Percentiles rank a stretch among this genome's conserved stretches.
phyloP scores from a whole-genome alignment of 148 eudicot species.

The Beta vulgaris region DNA sequence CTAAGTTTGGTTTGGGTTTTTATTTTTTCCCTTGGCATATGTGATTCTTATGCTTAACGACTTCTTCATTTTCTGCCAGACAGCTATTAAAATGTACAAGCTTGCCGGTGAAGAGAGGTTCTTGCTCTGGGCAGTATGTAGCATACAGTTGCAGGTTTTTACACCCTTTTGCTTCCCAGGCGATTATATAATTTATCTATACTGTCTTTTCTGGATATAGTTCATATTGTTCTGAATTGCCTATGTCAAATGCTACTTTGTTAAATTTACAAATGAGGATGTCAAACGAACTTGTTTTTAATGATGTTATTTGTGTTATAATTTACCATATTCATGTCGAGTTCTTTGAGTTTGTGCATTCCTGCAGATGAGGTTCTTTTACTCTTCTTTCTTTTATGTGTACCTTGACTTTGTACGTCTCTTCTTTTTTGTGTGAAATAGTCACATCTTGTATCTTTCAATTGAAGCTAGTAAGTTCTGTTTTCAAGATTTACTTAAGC shows the following conservation, averaged over 20 bases:
- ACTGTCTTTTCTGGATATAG: not conserved
- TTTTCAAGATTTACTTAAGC: too few relatives aligned
- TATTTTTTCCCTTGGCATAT: not conserved
- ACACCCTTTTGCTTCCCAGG: not conserved
- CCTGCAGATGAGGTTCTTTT: not conserved
- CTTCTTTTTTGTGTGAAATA: too few relatives aligned
- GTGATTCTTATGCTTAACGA: conserved; percentile 12
- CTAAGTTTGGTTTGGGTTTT: not conserved
- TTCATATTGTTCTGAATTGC: not conserved
- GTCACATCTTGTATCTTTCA: too few relatives aligned
- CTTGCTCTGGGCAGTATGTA: conserved; percentile 96
- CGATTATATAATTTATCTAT: not conserved
- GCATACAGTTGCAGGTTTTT: conserved; percentile 85
- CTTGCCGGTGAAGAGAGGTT: conserved; percentile 84
- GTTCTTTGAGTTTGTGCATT: not conserved
- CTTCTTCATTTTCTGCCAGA: conserved; percentile 45
- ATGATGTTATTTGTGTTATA: not conserved
- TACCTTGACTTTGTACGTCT: not conserved
- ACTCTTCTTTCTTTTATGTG: not conserved
- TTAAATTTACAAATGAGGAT: not conserved
- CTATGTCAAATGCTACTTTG: not conserved
- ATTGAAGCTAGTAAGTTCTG: too few relatives aligned
- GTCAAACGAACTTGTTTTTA: not conserved
- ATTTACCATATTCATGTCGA: not conserved
- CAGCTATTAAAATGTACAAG: conserved; percentile 98